These are phyloP conservation scores for Globisporangium takayamanum DNA, from an alignment of 352 stramenopile genomes.

Conservation along the genomic window DNA sequence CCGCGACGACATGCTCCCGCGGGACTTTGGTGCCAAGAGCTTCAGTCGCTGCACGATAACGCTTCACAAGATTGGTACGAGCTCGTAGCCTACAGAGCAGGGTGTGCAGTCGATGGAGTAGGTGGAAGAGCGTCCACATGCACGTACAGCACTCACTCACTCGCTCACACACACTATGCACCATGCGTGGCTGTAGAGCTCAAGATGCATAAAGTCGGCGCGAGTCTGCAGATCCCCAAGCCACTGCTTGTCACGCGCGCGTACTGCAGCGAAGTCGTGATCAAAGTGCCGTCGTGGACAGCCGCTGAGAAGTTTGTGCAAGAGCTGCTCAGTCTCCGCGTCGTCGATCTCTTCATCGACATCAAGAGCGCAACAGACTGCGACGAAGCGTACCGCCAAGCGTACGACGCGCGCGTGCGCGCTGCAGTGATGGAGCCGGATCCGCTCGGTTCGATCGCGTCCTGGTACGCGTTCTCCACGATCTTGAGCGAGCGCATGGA, in stretches of 20 bases:
- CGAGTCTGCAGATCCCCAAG: constrained; percentile 31
- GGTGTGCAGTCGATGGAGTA: not conserved
- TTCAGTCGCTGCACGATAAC: constrained; percentile 41
- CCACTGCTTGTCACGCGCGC: constrained; percentile 48
- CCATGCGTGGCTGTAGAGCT: constrained; percentile 25
- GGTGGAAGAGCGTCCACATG: not conserved
- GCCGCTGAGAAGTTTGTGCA: constrained; percentile 45
- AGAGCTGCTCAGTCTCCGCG: constrained; percentile 37
- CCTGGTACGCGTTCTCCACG: constrained; percentile 48
- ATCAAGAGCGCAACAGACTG: constrained; percentile 42
- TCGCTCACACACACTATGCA: not conserved
- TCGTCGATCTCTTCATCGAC: constrained; percentile 47
- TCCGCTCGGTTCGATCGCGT: constrained; percentile 53
- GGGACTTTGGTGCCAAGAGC: constrained; percentile 43
- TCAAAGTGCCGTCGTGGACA: constrained; percentile 58
- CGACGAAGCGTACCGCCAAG: constrained; percentile 29
- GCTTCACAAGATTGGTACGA: constrained; percentile 38
- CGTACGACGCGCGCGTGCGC: constrained; percentile 23
- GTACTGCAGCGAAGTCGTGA: constrained; percentile 42
- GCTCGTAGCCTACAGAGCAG: not conserved
- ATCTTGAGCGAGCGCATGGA: constrained; percentile 48
- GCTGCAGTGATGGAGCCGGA: constrained; percentile 43
- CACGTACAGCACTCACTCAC: not conserved
- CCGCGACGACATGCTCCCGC: constrained; percentile 47
- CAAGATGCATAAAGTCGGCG: constrained; percentile 53